phyloP scores from a whole-genome alignment of 2,329 filamentous ascomycete species.

The Colletotrichum sp. region DNA sequence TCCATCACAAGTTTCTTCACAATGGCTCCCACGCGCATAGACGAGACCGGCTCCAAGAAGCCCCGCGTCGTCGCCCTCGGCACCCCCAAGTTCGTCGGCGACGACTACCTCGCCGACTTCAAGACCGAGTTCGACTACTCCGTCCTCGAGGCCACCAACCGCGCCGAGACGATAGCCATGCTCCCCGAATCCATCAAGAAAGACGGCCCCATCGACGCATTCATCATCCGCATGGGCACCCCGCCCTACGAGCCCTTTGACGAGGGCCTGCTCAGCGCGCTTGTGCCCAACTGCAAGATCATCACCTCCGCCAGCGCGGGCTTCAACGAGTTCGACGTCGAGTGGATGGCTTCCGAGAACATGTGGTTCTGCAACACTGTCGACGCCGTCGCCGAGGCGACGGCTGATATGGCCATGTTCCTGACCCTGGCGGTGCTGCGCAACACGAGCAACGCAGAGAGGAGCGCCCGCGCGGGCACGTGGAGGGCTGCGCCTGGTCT shows the following conservation, averaged over 20 bases:
- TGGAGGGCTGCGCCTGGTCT: slow-evolving; percentile 37
- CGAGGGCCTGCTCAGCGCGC: slow-evolving; percentile 41
- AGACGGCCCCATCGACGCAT: slow-evolving; percentile 48
- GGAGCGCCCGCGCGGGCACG: slow-evolving; percentile 34
- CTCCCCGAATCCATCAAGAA: slow-evolving; percentile 39
- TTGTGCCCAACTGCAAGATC: slow-evolving; percentile 48
- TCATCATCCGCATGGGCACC: slow-evolving; percentile 56
- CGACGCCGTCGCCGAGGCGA: slow-evolving; percentile 58
- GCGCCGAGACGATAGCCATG: slow-evolving; percentile 36
- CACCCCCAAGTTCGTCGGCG: slow-evolving; percentile 38
- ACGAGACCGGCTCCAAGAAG: slow-evolving; percentile 25
- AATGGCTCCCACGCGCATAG: neutral
- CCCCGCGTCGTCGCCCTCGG: slow-evolving; percentile 48
- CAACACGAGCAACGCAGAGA: slow-evolving; percentile 46
- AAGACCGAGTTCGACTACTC: slow-evolving; percentile 41
- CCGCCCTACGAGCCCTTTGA: slow-evolving; percentile 54
- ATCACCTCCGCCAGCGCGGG: slow-evolving; percentile 52
- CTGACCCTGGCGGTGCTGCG: slow-evolving; percentile 41
- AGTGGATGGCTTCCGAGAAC: slow-evolving; percentile 42
- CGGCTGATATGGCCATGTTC: slow-evolving; percentile 51
- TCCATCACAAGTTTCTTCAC: neutral
- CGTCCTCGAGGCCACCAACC: slow-evolving; percentile 40
- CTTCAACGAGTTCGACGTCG: slow-evolving; percentile 51
- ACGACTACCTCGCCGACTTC: slow-evolving; percentile 45
- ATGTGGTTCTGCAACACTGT: slow-evolving; percentile 61